Base-by-base conservation (phyloP, 345 rosid genomes). In the Syzygium oleosum region DNA sequence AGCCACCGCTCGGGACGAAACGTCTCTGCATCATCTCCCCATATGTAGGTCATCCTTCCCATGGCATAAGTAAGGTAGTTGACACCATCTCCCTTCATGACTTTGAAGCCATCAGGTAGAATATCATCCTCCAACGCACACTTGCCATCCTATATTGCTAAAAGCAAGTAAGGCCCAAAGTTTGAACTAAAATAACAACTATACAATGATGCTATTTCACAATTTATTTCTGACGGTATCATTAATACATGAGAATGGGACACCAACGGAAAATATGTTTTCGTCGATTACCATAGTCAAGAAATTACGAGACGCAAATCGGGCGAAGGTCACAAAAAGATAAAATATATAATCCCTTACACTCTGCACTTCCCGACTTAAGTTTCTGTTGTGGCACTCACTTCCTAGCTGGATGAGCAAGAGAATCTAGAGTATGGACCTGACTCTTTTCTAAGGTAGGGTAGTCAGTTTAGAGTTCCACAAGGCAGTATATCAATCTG, bases 1-100 rank as follows among this genome's bases (percentile, higher is more conserved):
- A 93, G 90, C 94, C 93, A 93, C 58, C 93, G 56, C 58, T 91
- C 94, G 0, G 93, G 94, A 3, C 68, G 84, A 53, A 91, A 93
- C 23, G 88, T 89, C 89, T 90, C 92, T 17, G 90, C 93, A 25
- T 91, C 88, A 1, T 91, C 92, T 79, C 93, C 94, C 92, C 90
- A 90, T 61, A 91, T 51, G 41, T 25, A 88, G 15, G 90, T 65
- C 94, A 91, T 91, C 87, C 92, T 93, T 52, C 92, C 92, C 91
- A 89, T 91, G 43, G 93, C 92, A 51, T 88, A 90, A 52, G 92
- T 41, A 73, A 87, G 55, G 86, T 91, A 90, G 86, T 52, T 78
- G 46, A 90, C 21, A 7, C 87, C 89, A 43, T 90, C 92, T 84
- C 90, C 91, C 86, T 93, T 93, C 85, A 79, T 91, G 38, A 91